Conservation (phyloP, 2,329 filamentous ascomycete species). For the Sclerotiophoma versabilis region DNA sequence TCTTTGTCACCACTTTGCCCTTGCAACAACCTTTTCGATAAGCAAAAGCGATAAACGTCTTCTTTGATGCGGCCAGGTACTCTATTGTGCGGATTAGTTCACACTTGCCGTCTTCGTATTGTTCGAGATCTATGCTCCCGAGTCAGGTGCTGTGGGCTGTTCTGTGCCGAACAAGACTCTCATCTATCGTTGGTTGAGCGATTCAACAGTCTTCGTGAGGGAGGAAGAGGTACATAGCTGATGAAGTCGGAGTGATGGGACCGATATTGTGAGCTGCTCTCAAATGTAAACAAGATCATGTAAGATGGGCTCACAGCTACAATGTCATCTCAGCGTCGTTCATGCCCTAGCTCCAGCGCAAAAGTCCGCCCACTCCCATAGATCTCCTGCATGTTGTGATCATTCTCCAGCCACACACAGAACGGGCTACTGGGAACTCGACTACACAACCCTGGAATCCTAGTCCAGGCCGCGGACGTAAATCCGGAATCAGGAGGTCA, state of each 20-base stretch:
- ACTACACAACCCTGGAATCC: background rate
- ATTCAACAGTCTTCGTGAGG: background rate
- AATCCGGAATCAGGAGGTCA: background rate
- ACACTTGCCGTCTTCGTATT: constrained; percentile 1
- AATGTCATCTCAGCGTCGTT: no score
- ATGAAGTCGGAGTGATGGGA: background rate
- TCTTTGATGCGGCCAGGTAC: background rate
- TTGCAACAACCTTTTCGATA: background rate
- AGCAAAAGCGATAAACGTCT: background rate
- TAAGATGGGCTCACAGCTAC: background rate
- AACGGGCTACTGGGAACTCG: background rate
- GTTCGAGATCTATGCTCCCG: background rate
- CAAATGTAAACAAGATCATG: background rate
- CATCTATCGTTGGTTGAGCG: background rate
- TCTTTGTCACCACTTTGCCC: background rate
- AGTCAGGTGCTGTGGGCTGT: background rate
- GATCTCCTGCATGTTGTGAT: background rate
- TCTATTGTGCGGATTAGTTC: background rate
- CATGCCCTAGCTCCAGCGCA: background rate
- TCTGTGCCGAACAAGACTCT: background rate
- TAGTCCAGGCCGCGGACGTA: background rate
- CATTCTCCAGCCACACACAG: background rate
- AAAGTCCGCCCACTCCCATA: background rate
- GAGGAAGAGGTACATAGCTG: background rate
- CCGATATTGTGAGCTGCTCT: background rate